phyloP scores from a whole-genome alignment of 176 grass and related monocot genomes.

The Raddia distichophylla region DNA sequence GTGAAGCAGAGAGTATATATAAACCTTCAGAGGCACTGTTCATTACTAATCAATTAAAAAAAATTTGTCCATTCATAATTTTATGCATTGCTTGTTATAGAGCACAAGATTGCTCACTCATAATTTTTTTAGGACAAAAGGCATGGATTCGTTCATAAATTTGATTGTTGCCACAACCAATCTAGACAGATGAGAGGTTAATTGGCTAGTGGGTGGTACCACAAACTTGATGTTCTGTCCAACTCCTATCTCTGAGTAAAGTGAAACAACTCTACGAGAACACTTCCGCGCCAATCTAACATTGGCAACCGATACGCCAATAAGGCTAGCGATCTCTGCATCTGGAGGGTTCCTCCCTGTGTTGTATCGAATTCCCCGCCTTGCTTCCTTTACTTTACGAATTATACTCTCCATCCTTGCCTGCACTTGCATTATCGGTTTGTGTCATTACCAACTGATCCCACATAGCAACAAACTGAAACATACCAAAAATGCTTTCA shows the following conservation, averaged over 20 bases:
- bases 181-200: background rate
- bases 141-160: slow-evolving; percentile 7
- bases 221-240: slow-evolving; percentile 49
- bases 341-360: slow-evolving; percentile 61
- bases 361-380: slow-evolving; percentile 45
- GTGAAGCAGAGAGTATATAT: background rate
- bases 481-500: slow-evolving; percentile 18
- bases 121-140: background rate
- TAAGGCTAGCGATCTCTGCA: slow-evolving; percentile 59
- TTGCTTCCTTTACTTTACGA: slow-evolving; percentile 67
- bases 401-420: slow-evolving; percentile 82
- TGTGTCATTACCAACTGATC: background rate
- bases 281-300: slow-evolving; percentile 71
- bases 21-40: background rate
- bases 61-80: background rate
- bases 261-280: slow-evolving; percentile 63
- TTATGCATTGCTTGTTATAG: background rate
- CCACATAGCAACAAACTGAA: background rate
- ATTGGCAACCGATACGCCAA: slow-evolving; percentile 61
- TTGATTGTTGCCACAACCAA: background rate
- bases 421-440: slow-evolving; percentile 35
- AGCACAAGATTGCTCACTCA: background rate
- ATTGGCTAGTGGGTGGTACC: slow-evolving; percentile 40
- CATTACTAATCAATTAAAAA: background rate
- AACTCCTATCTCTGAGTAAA: slow-evolving; percentile 51